Base-by-base conservation (phyloP, 2,329 filamentous ascomycete species). In the Ceratocystis papillata region DNA sequence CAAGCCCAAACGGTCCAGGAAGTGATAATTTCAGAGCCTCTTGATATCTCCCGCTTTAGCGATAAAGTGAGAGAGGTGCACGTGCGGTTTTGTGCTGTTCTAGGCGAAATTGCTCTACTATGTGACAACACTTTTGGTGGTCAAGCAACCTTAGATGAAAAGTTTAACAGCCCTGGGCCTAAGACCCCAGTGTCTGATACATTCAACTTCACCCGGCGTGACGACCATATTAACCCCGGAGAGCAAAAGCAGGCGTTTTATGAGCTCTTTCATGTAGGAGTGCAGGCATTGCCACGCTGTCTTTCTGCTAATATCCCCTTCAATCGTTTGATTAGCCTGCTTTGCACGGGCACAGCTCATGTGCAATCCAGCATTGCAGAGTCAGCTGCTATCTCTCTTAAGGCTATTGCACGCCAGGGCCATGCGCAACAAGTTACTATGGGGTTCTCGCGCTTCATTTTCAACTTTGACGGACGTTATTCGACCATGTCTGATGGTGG, bases 101-200 rank as follows among this genome's bases (percentile, higher is more conserved):
- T 99, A 6, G 94, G 93, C 30, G 95, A 96, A 73, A 95, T 99
- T 66, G 96, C 92, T 1, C 88, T 97, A 57, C 87, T 97, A 44
- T 99, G 94, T 75, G 94, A 99, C 74, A 94, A 96, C 71, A 89
- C 93, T 0, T 99, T 99, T 77, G 95, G 94, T 63, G 94, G 94
- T 0, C 94, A 99, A 77, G 94, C 93, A 41, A 90, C 90, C 0
- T 76, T 97, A 61, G 94, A 99, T 72, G 95, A 99, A 75, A 97
- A 96, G 73, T 96, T 97, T 73, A 89, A 83, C 68, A 86, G 88
- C 59, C 84, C 66, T 3, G 88, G 89, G 0, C 92, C 94, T 0
- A 97, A 97, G 75, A 99, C 94, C 0, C 94, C 95, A 1, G 93
- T 97, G 70, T 82, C 92, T 0, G 94, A 97, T 67, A 92, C 91